These are phyloP conservation scores for Leccinum pallidistipes DNA, from an alignment of 1,284 basidiomycete species.

Conservation along the genomic window DNA sequence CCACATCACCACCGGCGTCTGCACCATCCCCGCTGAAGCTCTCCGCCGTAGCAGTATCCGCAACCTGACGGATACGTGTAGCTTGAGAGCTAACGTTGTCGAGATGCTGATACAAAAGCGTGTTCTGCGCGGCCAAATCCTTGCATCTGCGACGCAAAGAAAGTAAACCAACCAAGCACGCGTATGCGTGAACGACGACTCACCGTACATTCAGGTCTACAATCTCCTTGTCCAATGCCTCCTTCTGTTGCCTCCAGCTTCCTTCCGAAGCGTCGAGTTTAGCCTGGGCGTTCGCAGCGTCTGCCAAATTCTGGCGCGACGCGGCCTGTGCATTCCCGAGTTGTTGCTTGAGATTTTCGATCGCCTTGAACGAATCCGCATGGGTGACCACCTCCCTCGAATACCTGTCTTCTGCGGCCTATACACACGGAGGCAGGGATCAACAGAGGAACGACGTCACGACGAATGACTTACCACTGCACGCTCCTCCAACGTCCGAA, in stretches of 20 bases:
- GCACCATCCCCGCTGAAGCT: constrained; percentile 39
- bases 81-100: constrained; percentile 86
- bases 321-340: constrained; percentile 51
- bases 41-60: constrained; percentile 46
- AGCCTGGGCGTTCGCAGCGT: constrained; percentile 71
- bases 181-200: neutral
- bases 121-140: constrained; percentile 78
- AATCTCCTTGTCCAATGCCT: constrained; percentile 76
- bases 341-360: constrained; percentile 66
- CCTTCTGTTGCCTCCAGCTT: constrained; percentile 81
- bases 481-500: constrained; percentile 65
- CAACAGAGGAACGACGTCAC: neutral
- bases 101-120: constrained; percentile 79
- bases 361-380: constrained; percentile 76
- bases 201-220: constrained; percentile 70
- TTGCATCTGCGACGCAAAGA: constrained; percentile 54
- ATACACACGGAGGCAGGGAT: neutral
- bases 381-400: constrained; percentile 80
- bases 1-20: constrained; percentile 50
- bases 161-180: neutral
- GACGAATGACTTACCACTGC: constrained; percentile 51
- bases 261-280: constrained; percentile 69
- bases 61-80: constrained; percentile 70
- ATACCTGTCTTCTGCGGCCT: constrained; percentile 83
- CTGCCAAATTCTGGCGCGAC: constrained; percentile 56